Evolutionary conservation across 345 rosid genomes (phyloP).

Genomic region (Gynandropsis gynandra): DNA sequence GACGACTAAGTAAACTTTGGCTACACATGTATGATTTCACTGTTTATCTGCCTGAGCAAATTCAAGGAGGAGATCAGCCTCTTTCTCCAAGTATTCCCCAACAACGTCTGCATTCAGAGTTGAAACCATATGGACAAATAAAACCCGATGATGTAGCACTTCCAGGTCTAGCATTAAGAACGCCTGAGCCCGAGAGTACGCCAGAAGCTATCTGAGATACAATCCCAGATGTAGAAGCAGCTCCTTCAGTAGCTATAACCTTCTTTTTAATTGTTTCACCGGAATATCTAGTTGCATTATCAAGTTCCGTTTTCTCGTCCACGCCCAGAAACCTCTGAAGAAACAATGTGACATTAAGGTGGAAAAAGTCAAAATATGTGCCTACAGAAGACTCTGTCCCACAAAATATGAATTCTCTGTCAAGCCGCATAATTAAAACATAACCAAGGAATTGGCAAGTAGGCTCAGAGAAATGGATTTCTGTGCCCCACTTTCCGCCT

Average conservation of each 20-base stretch:
- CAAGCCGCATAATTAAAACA: neutral
- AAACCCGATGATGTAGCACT: too few relatives aligned
- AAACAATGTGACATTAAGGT: too few relatives aligned
- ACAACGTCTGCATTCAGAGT: slow-evolving; percentile 93
- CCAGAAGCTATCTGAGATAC: too few relatives aligned
- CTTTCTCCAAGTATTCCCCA: slow-evolving; percentile 90
- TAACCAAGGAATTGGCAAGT: neutral
- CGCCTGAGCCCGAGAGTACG: too few relatives aligned
- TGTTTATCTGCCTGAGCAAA: slow-evolving; percentile 87
- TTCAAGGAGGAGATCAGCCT: slow-evolving; percentile 93
- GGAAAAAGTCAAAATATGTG: slow-evolving; percentile 4
- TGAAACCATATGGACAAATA: too few relatives aligned
- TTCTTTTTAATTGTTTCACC: slow-evolving; percentile 57
- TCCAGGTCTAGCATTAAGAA: too few relatives aligned
- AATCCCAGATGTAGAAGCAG: slow-evolving; percentile 71
- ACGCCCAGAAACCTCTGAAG: slow-evolving; percentile 74
- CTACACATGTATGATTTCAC: slow-evolving; percentile 92
- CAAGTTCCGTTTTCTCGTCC: slow-evolving; percentile 78
- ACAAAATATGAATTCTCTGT: neutral
- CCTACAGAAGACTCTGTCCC: slow-evolving; percentile 3
- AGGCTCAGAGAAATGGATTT: too few relatives aligned
- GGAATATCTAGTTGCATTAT: slow-evolving; percentile 50
- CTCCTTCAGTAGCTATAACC: slow-evolving; percentile 51
- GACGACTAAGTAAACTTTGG: slow-evolving; percentile 86
- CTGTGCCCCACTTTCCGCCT: too few relatives aligned